phyloP scores from a whole-genome alignment of 179 eudicot genomes.

The Sideroxylon spinosum region DNA sequence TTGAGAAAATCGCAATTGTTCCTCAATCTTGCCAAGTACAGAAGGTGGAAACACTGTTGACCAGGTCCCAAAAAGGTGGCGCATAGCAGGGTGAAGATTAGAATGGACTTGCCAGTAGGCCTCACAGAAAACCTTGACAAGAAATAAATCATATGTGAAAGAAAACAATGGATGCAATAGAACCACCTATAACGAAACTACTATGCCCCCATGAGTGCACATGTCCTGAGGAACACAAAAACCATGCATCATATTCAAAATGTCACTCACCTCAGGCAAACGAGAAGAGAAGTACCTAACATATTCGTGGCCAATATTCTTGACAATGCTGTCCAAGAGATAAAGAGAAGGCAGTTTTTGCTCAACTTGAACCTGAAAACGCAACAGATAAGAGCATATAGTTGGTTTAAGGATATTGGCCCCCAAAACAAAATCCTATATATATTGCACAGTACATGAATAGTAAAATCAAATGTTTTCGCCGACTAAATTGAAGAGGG shows the following conservation, averaged over 20 bases:
- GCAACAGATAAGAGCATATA: constrained; percentile 11
- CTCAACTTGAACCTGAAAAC: constrained; percentile 73
- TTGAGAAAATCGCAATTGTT: constrained; percentile 62
- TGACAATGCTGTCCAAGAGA: constrained; percentile 93
- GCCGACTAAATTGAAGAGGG: background rate
- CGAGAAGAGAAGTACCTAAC: constrained; percentile 62
- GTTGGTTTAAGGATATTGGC: background rate
- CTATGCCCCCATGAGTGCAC: background rate
- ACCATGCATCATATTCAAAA: constrained; percentile 6
- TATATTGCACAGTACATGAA: background rate
- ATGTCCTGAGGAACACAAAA: background rate
- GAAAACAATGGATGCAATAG: background rate
- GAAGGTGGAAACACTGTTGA: constrained; percentile 70
- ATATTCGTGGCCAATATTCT: constrained; percentile 91
- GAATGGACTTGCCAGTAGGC: constrained; percentile 71
- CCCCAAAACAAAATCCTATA: background rate
- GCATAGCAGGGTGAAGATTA: constrained; percentile 63
- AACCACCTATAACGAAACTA: background rate
- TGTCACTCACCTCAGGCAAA: constrained; percentile 70
- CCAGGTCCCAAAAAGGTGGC: constrained; percentile 92
- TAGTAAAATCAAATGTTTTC: background rate
- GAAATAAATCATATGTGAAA: constrained; percentile 6
- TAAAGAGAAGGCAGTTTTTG: constrained; percentile 86
- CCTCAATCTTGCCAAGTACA: constrained; percentile 76
- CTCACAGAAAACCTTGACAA: constrained; percentile 70